Percentiles rank a stretch among this genome's conserved stretches.
phyloP scores from a whole-genome alignment of 2,329 filamentous ascomycete genomes.

The Nothopassalora personata region DNA sequence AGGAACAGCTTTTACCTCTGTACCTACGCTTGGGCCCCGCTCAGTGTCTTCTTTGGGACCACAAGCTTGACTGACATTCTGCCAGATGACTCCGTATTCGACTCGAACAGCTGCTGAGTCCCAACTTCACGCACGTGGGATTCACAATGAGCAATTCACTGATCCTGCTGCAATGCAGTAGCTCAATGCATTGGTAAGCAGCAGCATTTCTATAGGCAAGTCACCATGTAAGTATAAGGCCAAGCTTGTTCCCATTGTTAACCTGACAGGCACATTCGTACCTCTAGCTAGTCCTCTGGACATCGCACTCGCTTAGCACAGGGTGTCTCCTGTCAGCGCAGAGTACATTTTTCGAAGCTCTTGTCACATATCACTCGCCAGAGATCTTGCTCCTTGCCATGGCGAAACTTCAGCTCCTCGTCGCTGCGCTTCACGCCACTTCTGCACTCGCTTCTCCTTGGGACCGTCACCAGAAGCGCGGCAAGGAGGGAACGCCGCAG shows the following conservation, averaged over 20 bases:
- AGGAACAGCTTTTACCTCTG: too few species aligned
- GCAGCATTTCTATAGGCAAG: background rate
- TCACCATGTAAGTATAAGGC: background rate
- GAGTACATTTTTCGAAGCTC: background rate
- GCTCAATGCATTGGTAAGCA: background rate
- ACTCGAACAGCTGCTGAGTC: background rate
- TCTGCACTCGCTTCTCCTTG: constrained; percentile 5
- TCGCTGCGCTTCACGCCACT: constrained; percentile 8
- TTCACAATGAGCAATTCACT: background rate
- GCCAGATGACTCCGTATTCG: background rate
- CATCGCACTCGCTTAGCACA: background rate
- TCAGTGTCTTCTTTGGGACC: background rate
- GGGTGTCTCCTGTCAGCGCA: background rate
- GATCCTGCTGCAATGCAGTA: background rate
- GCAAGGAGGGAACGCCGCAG: background rate
- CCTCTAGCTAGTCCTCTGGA: background rate
- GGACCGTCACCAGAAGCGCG: constrained; percentile 5
- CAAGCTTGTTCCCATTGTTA: background rate
- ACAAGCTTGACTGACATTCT: background rate
- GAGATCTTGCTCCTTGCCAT: background rate
- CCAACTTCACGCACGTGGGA: background rate
- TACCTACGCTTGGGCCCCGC: background rate
- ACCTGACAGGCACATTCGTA: background rate
- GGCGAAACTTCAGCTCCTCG: constrained; percentile 5
- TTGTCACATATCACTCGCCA: background rate